Evolutionary conservation across 1,139 yeast species (phyloP), one percentile per base, ranked within the genome.

Genomic region (Taiozyma onychis): DNA sequence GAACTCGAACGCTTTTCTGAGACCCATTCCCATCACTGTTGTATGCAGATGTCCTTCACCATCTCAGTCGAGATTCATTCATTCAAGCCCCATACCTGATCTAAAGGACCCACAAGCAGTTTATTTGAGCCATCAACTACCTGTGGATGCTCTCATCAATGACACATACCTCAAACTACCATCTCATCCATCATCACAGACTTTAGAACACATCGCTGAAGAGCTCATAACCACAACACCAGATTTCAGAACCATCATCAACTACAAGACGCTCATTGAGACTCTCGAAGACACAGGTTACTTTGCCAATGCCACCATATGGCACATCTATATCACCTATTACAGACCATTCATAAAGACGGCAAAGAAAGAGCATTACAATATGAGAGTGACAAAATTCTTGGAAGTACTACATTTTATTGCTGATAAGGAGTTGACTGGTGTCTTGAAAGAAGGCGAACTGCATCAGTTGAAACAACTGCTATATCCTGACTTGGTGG

Each of bases 221-320:
- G 10, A 18, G 9, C 24, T 50, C 6, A 13, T n/a, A 1, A 2
- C 16, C 10, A n/a, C 21, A 5, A 28, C 28, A 3, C 41, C 46
- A 1, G 51, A 50, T 27, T 48, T 52, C 32, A 43, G 53, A 21
- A 41, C 47, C 6, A 6, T 52, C 21, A 48, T 52, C 21, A 50
- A 52, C 39, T 52, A 52, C 46, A 43, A 39, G 34, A 16, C 46
- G 6, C 26, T 48, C 3, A 11, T 52, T 4, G 47, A 50, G 16
- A 3, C 24, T 7, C 27, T 47, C 3, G 26, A 39, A 13, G 26
- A 21, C 4, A 18, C 21, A 4, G 44, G 41, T 6, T 43, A 41
- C 24, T 47, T 43, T 34, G 24, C 39, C 6, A 16, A 16, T n/a
- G 9, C n/a, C 14, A 13, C 41, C 13, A 21, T 44, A 10, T 43